Percentiles rank a stretch among this genome's conserved stretches.
Evolutionary conservation across 108 stramenopile species (phyloP).

Genomic region (Nitzschia inconspicua): DNA sequence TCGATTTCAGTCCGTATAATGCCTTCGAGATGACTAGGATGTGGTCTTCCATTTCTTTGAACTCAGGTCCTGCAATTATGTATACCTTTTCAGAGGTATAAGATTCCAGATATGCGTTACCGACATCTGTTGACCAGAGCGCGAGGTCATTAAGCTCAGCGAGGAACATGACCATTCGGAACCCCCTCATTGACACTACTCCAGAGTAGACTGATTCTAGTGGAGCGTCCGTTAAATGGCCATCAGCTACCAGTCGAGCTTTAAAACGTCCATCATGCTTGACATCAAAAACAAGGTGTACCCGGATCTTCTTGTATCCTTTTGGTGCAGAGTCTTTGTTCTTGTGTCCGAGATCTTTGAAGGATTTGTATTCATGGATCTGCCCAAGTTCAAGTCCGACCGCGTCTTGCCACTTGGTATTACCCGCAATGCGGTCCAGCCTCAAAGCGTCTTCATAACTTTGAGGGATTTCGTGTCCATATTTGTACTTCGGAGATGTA

Average conservation of each 20-base stretch:
- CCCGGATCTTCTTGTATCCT: constrained; percentile 23
- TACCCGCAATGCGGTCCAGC: constrained; percentile 16
- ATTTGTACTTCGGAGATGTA: constrained; percentile 19
- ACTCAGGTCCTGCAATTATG: constrained; percentile 45
- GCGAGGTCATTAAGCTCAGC: constrained; percentile 30
- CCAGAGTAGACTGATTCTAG: constrained; percentile 24
- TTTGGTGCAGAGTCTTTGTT: constrained; percentile 15
- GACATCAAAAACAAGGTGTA: constrained; percentile 34
- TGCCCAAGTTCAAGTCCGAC: constrained; percentile 13
- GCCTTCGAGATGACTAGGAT: constrained; percentile 23
- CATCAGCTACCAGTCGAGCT: constrained; percentile 34
- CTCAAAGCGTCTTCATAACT: constrained; percentile 15
- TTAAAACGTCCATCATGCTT: constrained; percentile 39
- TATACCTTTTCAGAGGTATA: constrained; percentile 28
- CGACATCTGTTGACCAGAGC: constrained; percentile 18
- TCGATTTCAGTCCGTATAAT: background rate
- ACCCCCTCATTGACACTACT: constrained; percentile 25
- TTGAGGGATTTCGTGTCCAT: constrained; percentile 22
- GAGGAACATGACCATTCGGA: too few relatives aligned
- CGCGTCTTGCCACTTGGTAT: constrained; percentile 30
- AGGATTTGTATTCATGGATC: constrained; percentile 24
- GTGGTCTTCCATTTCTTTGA: constrained; percentile 28
- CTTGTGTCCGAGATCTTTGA: constrained; percentile 12
- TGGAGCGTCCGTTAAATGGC: constrained; percentile 26
- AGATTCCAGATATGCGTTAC: too few relatives aligned